These are phyloP conservation scores for Torulaspora globosa DNA, from an alignment of 1,139 yeast genomes.

Conservation along the genomic window DNA sequence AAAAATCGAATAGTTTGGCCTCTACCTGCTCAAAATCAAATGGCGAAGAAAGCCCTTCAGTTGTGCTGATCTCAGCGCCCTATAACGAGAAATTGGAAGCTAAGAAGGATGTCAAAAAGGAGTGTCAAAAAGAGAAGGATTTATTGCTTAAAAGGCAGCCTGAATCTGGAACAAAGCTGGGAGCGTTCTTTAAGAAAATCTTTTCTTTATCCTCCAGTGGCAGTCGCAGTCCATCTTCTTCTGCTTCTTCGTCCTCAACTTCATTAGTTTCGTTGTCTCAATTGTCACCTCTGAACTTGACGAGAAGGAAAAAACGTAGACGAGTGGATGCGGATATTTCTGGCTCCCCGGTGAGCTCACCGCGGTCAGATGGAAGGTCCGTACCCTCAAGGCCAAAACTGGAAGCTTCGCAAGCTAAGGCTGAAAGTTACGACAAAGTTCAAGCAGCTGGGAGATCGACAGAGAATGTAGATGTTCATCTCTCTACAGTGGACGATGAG, in stretches of 20 bases:
- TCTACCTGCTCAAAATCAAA: no score
- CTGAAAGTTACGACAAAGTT: background rate
- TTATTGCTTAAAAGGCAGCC: background rate
- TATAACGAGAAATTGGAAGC: background rate
- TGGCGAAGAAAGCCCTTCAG: no score
- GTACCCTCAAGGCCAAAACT: background rate
- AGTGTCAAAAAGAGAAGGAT: background rate
- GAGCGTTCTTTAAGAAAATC: constrained; percentile 16
- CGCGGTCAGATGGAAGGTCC: background rate
- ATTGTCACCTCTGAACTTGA: background rate
- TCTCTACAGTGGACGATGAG: constrained; percentile 2
- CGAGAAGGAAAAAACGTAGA: constrained; percentile 4
- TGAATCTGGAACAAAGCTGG: constrained; percentile 1
- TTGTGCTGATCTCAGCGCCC: background rate
- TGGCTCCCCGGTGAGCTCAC: background rate
- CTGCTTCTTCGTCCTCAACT: constrained; percentile 1
- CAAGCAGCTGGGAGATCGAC: background rate
- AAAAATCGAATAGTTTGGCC: no score
- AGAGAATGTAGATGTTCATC: background rate
- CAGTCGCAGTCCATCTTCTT: constrained; percentile 2
- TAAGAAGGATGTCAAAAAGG: background rate
- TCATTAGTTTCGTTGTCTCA: background rate
- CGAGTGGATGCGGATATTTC: background rate
- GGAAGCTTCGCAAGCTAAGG: background rate
- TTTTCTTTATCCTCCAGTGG: constrained; percentile 2